Conservation (phyloP, 208 protist species). For the Trichomonas tenax region DNA sequence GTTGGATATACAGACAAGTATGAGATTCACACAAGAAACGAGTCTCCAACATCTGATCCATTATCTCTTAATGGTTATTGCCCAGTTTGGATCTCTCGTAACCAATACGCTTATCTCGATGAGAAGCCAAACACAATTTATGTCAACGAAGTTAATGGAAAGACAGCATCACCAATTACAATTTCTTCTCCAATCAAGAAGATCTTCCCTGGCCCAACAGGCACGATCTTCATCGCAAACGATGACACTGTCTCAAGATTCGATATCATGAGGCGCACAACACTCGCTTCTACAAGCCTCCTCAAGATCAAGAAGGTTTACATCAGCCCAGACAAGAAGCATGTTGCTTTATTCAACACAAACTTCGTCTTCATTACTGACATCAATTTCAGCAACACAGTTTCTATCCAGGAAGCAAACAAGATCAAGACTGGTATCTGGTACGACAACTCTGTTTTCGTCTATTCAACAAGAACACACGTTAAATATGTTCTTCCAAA, state of each 20-base stretch:
- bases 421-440: constrained; percentile 75
- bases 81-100: not conserved
- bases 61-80: not conserved
- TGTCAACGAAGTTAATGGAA: not conserved
- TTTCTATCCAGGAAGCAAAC: constrained; percentile 68
- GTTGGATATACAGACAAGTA: not conserved
- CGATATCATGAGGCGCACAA: constrained; percentile 70
- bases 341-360: constrained; percentile 70
- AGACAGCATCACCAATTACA: not conserved
- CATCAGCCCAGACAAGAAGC: constrained; percentile 68
- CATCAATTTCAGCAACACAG: constrained; percentile 64
- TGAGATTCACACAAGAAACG: not conserved
- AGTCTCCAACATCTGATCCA: constrained; percentile 53
- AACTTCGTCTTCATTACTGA: constrained; percentile 65
- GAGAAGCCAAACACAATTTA: not conserved
- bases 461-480: constrained; percentile 91
- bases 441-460: constrained; percentile 60
- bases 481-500: constrained; percentile 80
- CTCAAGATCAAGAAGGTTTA: constrained; percentile 66
- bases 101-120: not conserved
- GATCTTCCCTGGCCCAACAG: constrained; percentile 53
- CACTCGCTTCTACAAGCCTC: constrained; percentile 46
- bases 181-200: constrained; percentile 33
- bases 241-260: constrained; percentile 69
- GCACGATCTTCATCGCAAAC: constrained; percentile 53